phyloP scores from a whole-genome alignment of 768 basidiomycete species.

The Kwoniella dejecticola region DNA sequence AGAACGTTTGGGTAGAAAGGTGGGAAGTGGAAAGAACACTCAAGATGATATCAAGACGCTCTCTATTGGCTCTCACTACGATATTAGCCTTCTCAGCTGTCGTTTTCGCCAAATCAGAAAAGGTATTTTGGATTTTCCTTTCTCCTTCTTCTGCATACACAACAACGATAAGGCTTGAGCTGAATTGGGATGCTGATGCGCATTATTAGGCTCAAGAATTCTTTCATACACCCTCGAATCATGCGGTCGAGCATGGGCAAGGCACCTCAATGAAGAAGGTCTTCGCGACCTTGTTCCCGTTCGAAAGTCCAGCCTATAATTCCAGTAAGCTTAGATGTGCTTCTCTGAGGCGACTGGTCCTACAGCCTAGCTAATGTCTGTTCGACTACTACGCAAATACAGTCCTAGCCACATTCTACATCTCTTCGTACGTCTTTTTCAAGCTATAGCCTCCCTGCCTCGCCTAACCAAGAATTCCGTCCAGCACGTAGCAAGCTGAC shows the following conservation, averaged over 20 bases:
- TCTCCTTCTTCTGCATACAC: neutral
- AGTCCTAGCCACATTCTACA: slow-evolving; percentile 90
- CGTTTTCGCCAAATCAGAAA: slow-evolving; percentile 16
- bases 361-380: slow-evolving; percentile 15
- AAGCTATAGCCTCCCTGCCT: neutral
- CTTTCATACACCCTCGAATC: slow-evolving; percentile 8
- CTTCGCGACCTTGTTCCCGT: slow-evolving; percentile 81
- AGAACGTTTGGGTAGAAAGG: no score
- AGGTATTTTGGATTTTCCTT: slow-evolving; percentile 1
- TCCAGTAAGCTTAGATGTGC: slow-evolving; percentile 60
- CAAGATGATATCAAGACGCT: slow-evolving; percentile 16
- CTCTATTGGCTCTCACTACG: neutral
- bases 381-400: neutral
- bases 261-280: slow-evolving; percentile 65
- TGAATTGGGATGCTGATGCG: neutral
- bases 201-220: slow-evolving; percentile 8
- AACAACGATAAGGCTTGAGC: no score
- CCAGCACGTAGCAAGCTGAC: neutral
- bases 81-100: slow-evolving; percentile 13
- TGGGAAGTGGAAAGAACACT: no score
- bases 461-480: slow-evolving; percentile 11
- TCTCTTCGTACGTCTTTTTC: slow-evolving; percentile 76
- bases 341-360: neutral
- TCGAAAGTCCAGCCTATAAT: slow-evolving; percentile 80
- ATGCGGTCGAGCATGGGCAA: slow-evolving; percentile 21